Evolutionary conservation across 2,329 filamentous ascomycete species (phyloP).

Genomic region (Phyllosticta citrichinensis): DNA sequence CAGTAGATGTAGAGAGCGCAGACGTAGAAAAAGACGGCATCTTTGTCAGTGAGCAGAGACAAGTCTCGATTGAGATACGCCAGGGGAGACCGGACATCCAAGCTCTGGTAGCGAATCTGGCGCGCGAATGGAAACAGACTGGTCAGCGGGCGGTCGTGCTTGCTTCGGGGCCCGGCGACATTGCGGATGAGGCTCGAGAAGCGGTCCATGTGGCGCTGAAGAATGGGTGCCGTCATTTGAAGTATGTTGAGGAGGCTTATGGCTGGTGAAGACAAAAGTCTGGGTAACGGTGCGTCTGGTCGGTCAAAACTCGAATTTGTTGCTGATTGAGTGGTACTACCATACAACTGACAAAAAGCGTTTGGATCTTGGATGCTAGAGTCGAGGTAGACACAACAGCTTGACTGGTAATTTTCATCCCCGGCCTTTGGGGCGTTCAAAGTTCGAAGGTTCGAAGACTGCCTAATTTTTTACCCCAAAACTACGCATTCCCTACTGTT

Average conservation of each 20-base stretch:
- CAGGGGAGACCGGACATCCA: constrained; percentile 31
- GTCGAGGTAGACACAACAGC: no score
- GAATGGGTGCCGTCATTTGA: constrained; percentile 24
- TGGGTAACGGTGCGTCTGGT: background rate
- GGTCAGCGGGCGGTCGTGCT: constrained; percentile 28
- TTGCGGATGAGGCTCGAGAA: constrained; percentile 36
- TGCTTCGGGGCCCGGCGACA: constrained; percentile 35
- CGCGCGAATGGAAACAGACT: constrained; percentile 19
- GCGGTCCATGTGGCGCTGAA: constrained; percentile 29
- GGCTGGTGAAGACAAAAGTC: constrained; percentile 27
- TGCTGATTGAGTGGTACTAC: no score
- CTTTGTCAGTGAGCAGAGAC: constrained; percentile 12
- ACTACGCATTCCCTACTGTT: no score
- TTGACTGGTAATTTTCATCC: no score
- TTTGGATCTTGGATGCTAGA: no score
- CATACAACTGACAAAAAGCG: no score
- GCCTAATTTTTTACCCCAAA: no score
- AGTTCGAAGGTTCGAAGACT: no score
- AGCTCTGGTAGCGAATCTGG: constrained; percentile 23
- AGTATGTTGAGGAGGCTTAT: constrained; percentile 41
- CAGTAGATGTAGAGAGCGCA: background rate
- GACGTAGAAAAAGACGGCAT: background rate
- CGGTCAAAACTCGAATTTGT: background rate
- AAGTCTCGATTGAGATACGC: constrained; percentile 18
- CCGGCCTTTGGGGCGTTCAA: no score